Base-by-base conservation (phyloP, 1,139 yeast genomes). In the Wickerhamiella infanticola region DNA sequence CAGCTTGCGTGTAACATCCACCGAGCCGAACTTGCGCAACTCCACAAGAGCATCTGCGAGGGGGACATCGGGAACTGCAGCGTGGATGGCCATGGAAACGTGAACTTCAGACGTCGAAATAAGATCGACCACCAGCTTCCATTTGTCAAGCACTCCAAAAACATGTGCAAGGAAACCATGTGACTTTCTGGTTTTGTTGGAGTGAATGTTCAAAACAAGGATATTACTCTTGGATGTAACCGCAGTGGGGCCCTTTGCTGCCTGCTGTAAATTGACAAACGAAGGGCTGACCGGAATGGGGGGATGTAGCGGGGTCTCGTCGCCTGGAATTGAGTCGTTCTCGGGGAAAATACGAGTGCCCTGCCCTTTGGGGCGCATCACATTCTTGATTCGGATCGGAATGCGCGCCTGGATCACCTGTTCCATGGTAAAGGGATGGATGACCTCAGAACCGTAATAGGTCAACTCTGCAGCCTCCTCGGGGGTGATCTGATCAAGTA, bases 341-440 rank as follows among this genome's bases (percentile, higher is more conserved):
- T 84, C 95, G 1, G 98, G 97, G 63, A 82, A 90, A 43, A 90
- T 86, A 52, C 90, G 74, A 23, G 98, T 90, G 54, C 98, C 98
- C 41, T 72, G 73, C 41, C 97, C 98, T 24, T 63, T 62, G 44
- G 98, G 97, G 62, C 90, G 88, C 64, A 78, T 88, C 46, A 90
- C 98, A 63, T 90, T 90, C 64, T 90, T 90, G 58, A 90, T 90
- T 61, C 97, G 76, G 61, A 90, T 90, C 40, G 98, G 98, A 57
- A 90, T 90, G 61, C 82, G 83, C 9, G 97, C 97, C 55, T 80
- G 79, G 55, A 90, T 90, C 48, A 88, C 98, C 67, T 90, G 98
- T 65, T 90, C 97, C 98, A 90, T 90, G 35, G 98, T 90, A 69
- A 90, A 90, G 2, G 98, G 98, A 60, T 90, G 98, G 55, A 90